Conservation (phyloP, 1,284 basidiomycete genomes). For the Ceratobasidium sp. region DNA sequence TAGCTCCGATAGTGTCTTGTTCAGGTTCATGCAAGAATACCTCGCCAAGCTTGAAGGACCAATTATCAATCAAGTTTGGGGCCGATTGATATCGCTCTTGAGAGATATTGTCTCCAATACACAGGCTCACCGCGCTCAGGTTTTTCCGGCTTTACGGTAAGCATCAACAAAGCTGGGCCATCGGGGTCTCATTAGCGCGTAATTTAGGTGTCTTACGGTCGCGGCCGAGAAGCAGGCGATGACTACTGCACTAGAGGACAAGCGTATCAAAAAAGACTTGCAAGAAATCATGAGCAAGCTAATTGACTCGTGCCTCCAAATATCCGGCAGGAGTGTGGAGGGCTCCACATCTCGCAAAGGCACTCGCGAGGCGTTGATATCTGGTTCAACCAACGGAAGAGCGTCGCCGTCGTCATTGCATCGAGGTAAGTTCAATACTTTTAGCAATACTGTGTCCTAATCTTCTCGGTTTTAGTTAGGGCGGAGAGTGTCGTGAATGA, state of each 20-base stretch:
- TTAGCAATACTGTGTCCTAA: no score
- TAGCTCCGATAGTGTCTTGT: constrained; percentile 72
- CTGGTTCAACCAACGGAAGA: constrained; percentile 59
- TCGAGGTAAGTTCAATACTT: constrained; percentile 51
- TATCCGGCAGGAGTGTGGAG: constrained; percentile 78
- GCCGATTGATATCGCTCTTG: constrained; percentile 74
- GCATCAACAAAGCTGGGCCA: constrained; percentile 41
- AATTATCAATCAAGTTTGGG: constrained; percentile 91
- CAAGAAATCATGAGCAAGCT: constrained; percentile 91
- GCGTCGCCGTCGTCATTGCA: constrained; percentile 67
- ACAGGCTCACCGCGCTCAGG: constrained; percentile 69
- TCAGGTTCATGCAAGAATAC: constrained; percentile 90
- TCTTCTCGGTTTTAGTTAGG: constrained; percentile 20
- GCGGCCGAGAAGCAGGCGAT: constrained; percentile 86
- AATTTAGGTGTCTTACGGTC: constrained; percentile 73
- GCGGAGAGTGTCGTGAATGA: constrained; percentile 14
- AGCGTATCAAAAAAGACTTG: constrained; percentile 85
- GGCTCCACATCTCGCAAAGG: constrained; percentile 13
- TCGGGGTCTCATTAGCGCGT: neutral
- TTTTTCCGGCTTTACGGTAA: constrained; percentile 77
- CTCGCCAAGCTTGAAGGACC: constrained; percentile 85
- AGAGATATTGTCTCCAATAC: constrained; percentile 75
- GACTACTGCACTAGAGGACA: constrained; percentile 89
- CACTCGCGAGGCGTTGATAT: constrained; percentile 55
- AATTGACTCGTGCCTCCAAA: constrained; percentile 77